phyloP scores from a whole-genome alignment of 2,329 filamentous ascomycete species.

The Colletotrichum zoysiae region DNA sequence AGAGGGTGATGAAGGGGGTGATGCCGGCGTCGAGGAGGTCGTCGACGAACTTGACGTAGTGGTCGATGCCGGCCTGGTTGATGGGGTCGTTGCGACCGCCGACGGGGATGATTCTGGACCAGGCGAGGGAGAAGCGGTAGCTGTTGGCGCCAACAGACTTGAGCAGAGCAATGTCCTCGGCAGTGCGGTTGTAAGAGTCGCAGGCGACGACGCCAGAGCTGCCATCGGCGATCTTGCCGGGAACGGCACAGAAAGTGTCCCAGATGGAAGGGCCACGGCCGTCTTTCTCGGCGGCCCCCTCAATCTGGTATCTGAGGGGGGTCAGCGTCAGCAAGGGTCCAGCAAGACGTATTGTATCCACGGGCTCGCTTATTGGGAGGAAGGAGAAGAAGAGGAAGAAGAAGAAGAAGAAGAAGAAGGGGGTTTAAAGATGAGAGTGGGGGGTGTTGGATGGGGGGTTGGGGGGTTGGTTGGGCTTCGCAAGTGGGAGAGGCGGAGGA shows the following conservation, averaged over 20 bases:
- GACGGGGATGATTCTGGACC: conserved; percentile 87
- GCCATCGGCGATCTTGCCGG: conserved; percentile 85
- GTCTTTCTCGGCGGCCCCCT: conserved; percentile 80
- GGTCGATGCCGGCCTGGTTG: conserved; percentile 81
- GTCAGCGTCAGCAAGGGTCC: conserved; percentile 28
- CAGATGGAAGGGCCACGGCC: conserved; percentile 87
- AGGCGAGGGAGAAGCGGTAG: conserved; percentile 89
- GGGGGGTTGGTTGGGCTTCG: conserved; percentile 8
- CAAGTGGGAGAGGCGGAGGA: conserved; percentile 34
- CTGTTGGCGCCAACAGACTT: conserved; percentile 79
- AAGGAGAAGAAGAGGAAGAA: not conserved
- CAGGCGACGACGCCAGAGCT: conserved; percentile 83
- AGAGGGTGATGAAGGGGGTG: conserved; percentile 83
- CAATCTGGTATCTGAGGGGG: conserved; percentile 81
- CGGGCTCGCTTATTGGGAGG: conserved; percentile 22
- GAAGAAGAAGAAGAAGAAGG: too few relatives aligned
- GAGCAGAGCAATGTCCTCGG: conserved; percentile 81
- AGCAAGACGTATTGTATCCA: conserved; percentile 22
- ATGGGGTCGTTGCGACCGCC: conserved; percentile 85
- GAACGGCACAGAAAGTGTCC: conserved; percentile 87
- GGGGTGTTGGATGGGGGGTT: not conserved
- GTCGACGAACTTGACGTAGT: conserved; percentile 84
- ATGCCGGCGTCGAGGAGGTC: conserved; percentile 83
- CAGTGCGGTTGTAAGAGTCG: conserved; percentile 86
- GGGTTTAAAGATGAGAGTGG: conserved; percentile 1